These are phyloP conservation scores for Eimeria tenella DNA, from an alignment of 169 alveolate species.

Conservation along the genomic window DNA sequence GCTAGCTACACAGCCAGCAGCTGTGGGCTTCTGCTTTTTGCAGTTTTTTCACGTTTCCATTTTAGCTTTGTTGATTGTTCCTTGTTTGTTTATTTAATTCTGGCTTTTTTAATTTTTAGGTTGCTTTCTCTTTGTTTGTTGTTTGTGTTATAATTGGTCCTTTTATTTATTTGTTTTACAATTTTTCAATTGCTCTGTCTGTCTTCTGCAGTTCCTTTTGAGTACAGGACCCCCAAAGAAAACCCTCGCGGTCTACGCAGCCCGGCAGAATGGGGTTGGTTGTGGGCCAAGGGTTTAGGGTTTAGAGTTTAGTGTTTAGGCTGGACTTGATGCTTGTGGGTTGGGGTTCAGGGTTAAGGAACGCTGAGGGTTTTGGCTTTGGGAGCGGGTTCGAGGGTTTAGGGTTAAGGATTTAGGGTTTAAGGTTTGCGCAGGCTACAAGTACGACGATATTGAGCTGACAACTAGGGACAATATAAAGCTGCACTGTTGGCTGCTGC, in stretches of 20 bases:
- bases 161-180: no score
- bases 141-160: background rate
- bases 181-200: background rate
- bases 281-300: no score
- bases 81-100: background rate
- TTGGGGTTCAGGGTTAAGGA: no score
- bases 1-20: background rate
- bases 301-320: no score
- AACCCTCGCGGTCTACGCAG: slow-evolving; percentile 60
- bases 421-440: background rate
- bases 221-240: slow-evolving; percentile 30
- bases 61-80: background rate
- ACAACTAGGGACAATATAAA: slow-evolving; percentile 46
- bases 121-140: background rate
- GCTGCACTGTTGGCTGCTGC: slow-evolving; percentile 45
- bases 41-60: background rate
- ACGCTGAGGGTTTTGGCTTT: no score
- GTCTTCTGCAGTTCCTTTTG: slow-evolving; percentile 27
- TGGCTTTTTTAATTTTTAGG: no score
- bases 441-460: slow-evolving; percentile 41
- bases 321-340: no score
- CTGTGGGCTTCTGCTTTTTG: background rate
- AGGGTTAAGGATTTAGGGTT: no score
- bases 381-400: no score
- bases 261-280: slow-evolving; percentile 58